Base-by-base conservation (phyloP, 2,329 filamentous ascomycete genomes). In the Trichoderma sp. region DNA sequence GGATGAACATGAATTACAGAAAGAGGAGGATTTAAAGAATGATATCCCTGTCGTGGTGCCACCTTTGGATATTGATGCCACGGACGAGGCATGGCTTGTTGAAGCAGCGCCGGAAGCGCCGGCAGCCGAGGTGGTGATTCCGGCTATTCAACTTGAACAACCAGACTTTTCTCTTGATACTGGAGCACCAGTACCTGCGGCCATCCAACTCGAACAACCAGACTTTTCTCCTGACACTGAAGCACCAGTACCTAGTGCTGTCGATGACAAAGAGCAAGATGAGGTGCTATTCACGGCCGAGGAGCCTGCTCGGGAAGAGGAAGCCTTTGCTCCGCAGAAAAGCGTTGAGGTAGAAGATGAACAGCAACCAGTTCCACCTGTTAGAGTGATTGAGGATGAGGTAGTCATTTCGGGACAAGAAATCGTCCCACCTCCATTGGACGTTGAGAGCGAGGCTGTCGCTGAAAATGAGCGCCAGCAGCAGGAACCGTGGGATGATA, bases 221-320 rank as follows among this genome's bases (percentile, higher is more conserved):
- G 57, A 56, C 18, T 67, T 47, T 24, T 11, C 28, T 32, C 56
- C 9, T 8, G 53, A n/a, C 4, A 12, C 11, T 34, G 32, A 34
- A 12, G 32, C 11, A 12, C 30, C 30, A 32, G 30, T 12, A 32
- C 30, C 30, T 32, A 24, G 24, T 24, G 24, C 26, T 32, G 34
- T 34, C 1, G 24, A 64, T 61, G 60, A 32, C 8, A 14, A 39
- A 34, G 60, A 47, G 62, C 34, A 61, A 57, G n/a, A 70, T 4
- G 74, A 76, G 43, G 77, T 83, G 66, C 74, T 76, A 0, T 85
- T 84, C 8, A 87, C 85, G 73, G 85, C 88, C 3, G 84, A 86
- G 69, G 83, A 84, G 62, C 78, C 88, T 28, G 86, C 87, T 36
- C 82, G 82, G 26, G 83, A 85, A 79, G 87, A 83, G 63, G 86